Percentiles rank a stretch among this genome's conserved stretches.
Conservation (phyloP, 2,329 filamentous ascomycete genomes). For the Colletotrichum scovillei region DNA sequence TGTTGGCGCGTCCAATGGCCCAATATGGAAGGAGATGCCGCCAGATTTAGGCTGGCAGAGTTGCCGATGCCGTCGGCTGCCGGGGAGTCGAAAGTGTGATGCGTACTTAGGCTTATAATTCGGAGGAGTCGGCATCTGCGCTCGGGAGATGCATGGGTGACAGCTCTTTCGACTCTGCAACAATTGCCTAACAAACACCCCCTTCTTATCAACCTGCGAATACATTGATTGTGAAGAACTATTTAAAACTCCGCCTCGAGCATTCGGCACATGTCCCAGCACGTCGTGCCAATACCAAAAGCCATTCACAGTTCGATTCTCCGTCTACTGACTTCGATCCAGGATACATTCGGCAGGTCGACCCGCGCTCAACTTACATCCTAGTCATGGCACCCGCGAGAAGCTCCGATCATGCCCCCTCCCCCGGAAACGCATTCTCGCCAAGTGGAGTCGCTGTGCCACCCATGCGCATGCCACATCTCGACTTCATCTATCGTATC, state of each 20-base stretch:
- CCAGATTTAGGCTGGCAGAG: background rate
- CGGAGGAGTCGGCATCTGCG: background rate
- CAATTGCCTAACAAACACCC: background rate
- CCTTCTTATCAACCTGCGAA: background rate
- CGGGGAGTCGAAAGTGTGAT: background rate
- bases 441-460: constrained; percentile 32
- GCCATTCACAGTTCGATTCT: background rate
- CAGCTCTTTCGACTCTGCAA: background rate
- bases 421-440: constrained; percentile 34
- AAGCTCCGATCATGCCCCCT: constrained; percentile 20
- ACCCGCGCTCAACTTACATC: background rate
- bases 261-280: background rate
- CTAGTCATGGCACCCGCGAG: background rate
- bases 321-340: background rate
- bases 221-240: background rate
- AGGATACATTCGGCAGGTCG: background rate
- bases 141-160: background rate
- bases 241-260: background rate
- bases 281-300: background rate
- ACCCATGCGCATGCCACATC: constrained; percentile 38
- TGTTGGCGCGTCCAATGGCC: background rate
- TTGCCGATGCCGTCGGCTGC: background rate
- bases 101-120: background rate
- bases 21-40: constrained; percentile 15
- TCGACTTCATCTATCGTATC: constrained; percentile 40